Evolutionary conservation across 768 basidiomycete genomes (phyloP), one percentile per base, ranked within the genome.

Genomic region (Calocera cornea): DNA sequence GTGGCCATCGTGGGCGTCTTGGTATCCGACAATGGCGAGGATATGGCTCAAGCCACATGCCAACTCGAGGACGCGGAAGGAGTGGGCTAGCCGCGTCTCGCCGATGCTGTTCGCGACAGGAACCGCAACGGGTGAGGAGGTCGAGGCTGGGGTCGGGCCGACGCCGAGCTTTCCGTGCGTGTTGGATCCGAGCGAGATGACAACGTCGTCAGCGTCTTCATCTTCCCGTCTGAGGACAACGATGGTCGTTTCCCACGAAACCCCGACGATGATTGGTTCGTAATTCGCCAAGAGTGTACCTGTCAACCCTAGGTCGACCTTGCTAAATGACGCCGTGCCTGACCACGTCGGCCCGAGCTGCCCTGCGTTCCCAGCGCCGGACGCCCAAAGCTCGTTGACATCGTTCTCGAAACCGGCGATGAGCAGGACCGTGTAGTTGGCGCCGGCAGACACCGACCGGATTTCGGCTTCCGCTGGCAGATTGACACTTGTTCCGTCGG

Each of bases 201-300:
- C 64, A 2, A 76, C 67, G 65, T 77, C 74, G 47, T 16, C 17
- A 17, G 44, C 33, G 10, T 41, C 29, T 60, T 76, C 73, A 29
- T 73, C 72, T 5, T 74, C 78, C 64, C 71, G 73, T 12, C 83
- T 80, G 16, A 92, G 77, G 1, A 86, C 86, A 50, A 91, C 76
- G 72, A 88, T 92, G 65, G 86, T 86, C 7, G 92, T 91, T 76
- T 95, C 89, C 93, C 94, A 97, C 49, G 86, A 81, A 0, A 87
- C 84, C 16, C 84, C 84, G 17, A 92, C 78, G 29, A 78, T 71
- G 34, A 79, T 81, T 47, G 80, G 77, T 19, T 75, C 71, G 75
- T 86, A 86, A 2, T 76, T 79, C 0, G 73, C 71, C 78, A 33
- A 76, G 67, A 64, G 72, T 12, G 66, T 65, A 27, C 65, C 71